Evolutionary conservation across 176 grass and related monocot genomes (phyloP).

Genomic region (Rhipidocladum racemiflorum): DNA sequence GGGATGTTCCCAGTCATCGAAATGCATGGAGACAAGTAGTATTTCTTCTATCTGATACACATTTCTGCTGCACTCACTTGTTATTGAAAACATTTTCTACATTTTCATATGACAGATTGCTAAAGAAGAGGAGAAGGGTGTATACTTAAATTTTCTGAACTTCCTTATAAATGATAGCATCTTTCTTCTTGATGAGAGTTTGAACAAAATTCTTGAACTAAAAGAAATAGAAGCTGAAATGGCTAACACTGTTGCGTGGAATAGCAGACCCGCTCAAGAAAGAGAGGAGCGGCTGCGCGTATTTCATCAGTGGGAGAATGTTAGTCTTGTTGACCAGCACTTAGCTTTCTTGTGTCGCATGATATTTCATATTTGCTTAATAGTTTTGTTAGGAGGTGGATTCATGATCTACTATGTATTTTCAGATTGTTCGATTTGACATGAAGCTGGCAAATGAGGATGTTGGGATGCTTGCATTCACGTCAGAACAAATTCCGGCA

Average conservation of each 20-base stretch:
- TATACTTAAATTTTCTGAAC: constrained; percentile 96
- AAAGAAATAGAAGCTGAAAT: constrained; percentile 99
- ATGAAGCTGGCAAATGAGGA: constrained; percentile 99
- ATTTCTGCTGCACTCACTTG: not conserved
- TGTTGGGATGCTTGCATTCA: constrained; percentile 96
- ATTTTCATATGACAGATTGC: constrained; percentile 59
- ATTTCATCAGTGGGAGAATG: constrained; percentile 92
- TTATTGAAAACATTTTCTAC: constrained; percentile 14
- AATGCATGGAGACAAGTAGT: constrained; percentile 85
- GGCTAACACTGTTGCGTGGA: constrained; percentile 69
- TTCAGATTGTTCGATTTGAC: constrained; percentile 88
- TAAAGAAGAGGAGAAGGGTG: constrained; percentile 91
- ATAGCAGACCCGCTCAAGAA: constrained; percentile 75
- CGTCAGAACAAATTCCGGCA: constrained; percentile 96
- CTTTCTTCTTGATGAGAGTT: constrained; percentile 99
- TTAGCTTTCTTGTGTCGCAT: constrained; percentile 11
- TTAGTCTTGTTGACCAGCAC: constrained; percentile 38
- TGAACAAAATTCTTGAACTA: constrained; percentile 95
- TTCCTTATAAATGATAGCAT: constrained; percentile 98
- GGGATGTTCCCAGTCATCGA: constrained; percentile 91
- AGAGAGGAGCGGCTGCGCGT: constrained; percentile 85
- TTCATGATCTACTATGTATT: constrained; percentile 20
- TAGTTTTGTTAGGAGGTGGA: not conserved
- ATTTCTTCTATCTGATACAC: constrained; percentile 18
- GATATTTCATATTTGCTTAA: not conserved